Percentiles rank a stretch among this genome's conserved stretches.
Evolutionary conservation across 345 rosid genomes (phyloP).

Genomic region (Carallia pectinifolia): DNA sequence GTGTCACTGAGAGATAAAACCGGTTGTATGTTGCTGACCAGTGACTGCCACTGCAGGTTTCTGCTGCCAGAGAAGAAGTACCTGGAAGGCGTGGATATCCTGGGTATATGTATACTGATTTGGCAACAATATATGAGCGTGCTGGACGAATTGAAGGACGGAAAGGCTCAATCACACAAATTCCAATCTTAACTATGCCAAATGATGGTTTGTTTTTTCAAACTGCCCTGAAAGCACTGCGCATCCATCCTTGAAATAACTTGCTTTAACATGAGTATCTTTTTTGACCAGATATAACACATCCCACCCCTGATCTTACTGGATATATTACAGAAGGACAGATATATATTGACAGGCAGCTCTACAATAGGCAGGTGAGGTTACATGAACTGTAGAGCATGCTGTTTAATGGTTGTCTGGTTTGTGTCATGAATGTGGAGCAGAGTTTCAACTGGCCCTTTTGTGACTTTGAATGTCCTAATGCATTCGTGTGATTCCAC

Average conservation of each 20-base stretch:
- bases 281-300: conserved; percentile 74
- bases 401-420: background rate
- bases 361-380: conserved; percentile 75
- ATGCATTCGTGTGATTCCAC: too few species aligned
- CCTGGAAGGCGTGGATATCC: conserved; percentile 99
- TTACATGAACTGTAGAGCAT: background rate
- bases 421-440: background rate
- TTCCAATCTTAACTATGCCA: conserved; percentile 99
- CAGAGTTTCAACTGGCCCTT: background rate
- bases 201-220: conserved; percentile 64
- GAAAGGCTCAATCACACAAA: conserved; percentile 96
- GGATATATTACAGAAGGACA: conserved; percentile 99
- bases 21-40: conserved; percentile 8
- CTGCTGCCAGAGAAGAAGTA: conserved; percentile 99
- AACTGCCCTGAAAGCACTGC: conserved; percentile 4
- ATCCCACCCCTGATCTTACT: conserved; percentile 99
- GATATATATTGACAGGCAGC: conserved; percentile 84
- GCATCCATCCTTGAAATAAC: background rate
- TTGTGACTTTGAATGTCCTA: background rate
- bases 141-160: conserved; percentile 99
- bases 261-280: conserved; percentile 6
- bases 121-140: conserved; percentile 96
- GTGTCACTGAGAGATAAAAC: background rate
- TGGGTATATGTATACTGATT: conserved; percentile 99
- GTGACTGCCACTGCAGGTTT: conserved; percentile 58